Percentiles rank a stretch among this genome's conserved stretches.
phyloP scores from a whole-genome alignment of 2,329 filamentous ascomycete genomes.

The Xylaria sp. region DNA sequence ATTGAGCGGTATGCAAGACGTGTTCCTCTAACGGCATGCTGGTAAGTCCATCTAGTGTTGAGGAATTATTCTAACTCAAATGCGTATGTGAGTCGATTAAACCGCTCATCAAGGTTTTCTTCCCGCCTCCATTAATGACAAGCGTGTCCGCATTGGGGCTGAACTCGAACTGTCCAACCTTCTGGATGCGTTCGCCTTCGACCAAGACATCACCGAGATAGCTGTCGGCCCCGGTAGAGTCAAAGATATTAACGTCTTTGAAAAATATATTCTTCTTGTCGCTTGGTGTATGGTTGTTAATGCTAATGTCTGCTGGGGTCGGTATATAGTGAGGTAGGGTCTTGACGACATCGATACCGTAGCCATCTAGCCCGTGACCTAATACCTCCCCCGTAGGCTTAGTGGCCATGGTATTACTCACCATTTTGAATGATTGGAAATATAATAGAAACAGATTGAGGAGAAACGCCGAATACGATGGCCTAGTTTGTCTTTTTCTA shows the following conservation, averaged over 20 bases:
- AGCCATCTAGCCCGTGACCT: slow-evolving; percentile 26
- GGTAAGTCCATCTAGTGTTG: slow-evolving; percentile 54
- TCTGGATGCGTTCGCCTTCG: slow-evolving; percentile 44
- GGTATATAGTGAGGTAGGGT: slow-evolving; percentile 21
- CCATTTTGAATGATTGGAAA: slow-evolving; percentile 10
- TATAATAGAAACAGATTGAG: no score
- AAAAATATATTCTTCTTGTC: slow-evolving; percentile 45
- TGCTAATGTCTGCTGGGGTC: slow-evolving; percentile 23
- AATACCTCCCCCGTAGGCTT: neutral
- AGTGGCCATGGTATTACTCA: neutral
- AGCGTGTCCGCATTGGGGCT: slow-evolving; percentile 50
- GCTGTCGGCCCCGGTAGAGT: slow-evolving; percentile 48
- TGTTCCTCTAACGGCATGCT: slow-evolving; percentile 60
- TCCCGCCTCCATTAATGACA: slow-evolving; percentile 54
- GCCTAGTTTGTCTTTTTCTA: neutral
- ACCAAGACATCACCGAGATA: slow-evolving; percentile 50
- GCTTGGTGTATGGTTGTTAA: slow-evolving; percentile 13
- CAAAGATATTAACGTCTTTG: slow-evolving; percentile 49
- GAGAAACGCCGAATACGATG: neutral
- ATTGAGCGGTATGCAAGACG: slow-evolving; percentile 56
- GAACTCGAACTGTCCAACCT: slow-evolving; percentile 46
- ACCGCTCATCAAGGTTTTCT: slow-evolving; percentile 61
- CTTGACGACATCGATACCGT: slow-evolving; percentile 9
- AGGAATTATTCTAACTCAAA: slow-evolving; percentile 59
- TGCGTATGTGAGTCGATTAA: slow-evolving; percentile 62